Base-by-base conservation (phyloP, 352 stramenopile species). In the Phytophthora cactorum region DNA sequence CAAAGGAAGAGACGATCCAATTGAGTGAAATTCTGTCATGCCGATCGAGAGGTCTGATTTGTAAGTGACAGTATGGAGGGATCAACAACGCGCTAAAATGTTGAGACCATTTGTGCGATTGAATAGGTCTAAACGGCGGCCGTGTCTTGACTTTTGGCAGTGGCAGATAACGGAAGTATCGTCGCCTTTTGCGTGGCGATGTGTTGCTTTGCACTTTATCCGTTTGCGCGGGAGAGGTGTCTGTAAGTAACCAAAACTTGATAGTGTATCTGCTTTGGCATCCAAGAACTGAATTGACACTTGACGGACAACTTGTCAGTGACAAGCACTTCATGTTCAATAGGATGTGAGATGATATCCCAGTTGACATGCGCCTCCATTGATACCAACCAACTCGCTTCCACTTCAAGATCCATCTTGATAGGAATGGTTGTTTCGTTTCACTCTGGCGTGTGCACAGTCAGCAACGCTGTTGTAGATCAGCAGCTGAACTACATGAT, bases 21-120 rank as follows among this genome's bases (percentile, higher is more conserved):
- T 25, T 59, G 8, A 27, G n/a, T 43, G 9, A 53, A 34, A 69
- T 59, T 43, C 3, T 8, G 15, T 3, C 31, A 72, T 72, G 59
- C 38, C n/a, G 2, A 44, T n/a, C 1, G 25, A 51, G 15, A 70
- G 66, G 66, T 74, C 66, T 74, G 61, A 74, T 73, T 73, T 73
- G 52, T 8, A 49, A 0, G 3, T 0, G 0, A 11, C 22, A 59
- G 36, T 67, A 63, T 59, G 8, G 22, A 67, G n/a, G 9, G 4
- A 3, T 52, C 39, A 8, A 34, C 3, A 29, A 1, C 0, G 31
- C 10, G 43, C 34, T 15, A 52, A 56, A 56, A 43, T 10, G 32
- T 56, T 43, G 17, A 12, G 41, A 34, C 52, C 34, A 14, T 46
- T 59, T 68, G 68, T 72, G 53, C 29, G 1, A 3, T 36, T 41